A percentile compares a stretch with the other conserved stretches of the same genome.
Conservation (phyloP, 768 basidiomycete genomes). For the Cyclocybe aegerita region DNA sequence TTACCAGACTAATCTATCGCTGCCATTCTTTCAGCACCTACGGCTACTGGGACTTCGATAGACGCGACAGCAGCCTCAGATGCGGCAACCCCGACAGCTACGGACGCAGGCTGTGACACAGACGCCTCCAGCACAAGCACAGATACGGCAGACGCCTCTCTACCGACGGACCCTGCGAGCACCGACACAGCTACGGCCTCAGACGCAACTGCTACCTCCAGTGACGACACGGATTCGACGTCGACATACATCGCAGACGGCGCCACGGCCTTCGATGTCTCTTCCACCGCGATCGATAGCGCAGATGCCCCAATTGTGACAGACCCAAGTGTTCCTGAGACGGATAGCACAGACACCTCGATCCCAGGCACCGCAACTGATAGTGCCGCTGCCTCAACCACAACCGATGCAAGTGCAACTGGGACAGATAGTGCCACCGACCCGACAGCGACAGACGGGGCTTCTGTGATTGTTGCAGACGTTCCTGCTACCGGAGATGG, state of each 20-base stretch:
- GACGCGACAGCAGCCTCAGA: slow-evolving; percentile 9
- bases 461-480: not conserved
- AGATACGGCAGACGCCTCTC: slow-evolving; percentile 10
- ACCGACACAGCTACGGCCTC: slow-evolving; percentile 6
- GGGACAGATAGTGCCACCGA: too few species aligned
- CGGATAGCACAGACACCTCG: not conserved
- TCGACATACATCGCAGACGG: slow-evolving; percentile 15
- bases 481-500: slow-evolving; percentile 2
- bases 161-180: slow-evolving; percentile 4
- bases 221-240: slow-evolving; percentile 13
- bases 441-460: too few species aligned
- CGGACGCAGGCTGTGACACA: slow-evolving; percentile 2
- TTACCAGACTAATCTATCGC: too few species aligned
- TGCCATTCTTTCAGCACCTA: slow-evolving; percentile 1
- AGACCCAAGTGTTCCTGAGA: not conserved
- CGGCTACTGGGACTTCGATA: slow-evolving; percentile 7
- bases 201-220: slow-evolving; percentile 5
- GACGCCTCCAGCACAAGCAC: slow-evolving; percentile 3
- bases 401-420: too few species aligned
- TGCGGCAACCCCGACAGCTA: slow-evolving; percentile 3
- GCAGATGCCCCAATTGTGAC: slow-evolving; percentile 9
- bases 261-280: slow-evolving; percentile 9
- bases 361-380: too few species aligned
- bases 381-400: too few species aligned
- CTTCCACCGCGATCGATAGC: slow-evolving; percentile 7